Evolutionary conservation across 352 stramenopile species (phyloP).

Genomic region (Globisporangium nagaii): DNA sequence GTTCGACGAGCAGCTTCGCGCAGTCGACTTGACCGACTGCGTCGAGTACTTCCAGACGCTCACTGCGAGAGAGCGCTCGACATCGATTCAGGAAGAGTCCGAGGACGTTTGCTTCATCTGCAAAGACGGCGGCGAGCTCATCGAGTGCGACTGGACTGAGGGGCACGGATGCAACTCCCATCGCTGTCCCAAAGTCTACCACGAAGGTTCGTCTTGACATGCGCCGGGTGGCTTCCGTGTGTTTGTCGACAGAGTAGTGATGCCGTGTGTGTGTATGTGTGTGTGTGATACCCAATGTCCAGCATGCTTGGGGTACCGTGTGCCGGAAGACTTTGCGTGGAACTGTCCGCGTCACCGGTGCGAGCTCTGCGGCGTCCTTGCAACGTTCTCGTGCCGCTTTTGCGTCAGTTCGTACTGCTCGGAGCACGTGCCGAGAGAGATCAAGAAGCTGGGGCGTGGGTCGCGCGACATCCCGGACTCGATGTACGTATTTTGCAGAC

Average conservation of each 20-base stretch:
- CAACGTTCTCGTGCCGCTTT: conserved; percentile 50
- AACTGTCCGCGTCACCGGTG: conserved; percentile 60
- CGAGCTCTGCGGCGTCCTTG: conserved; percentile 44
- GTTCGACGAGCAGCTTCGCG: too few species aligned
- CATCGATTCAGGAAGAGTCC: conserved; percentile 26
- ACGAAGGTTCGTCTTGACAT: conserved; percentile 38
- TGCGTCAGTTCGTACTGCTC: conserved; percentile 46
- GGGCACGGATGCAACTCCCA: conserved; percentile 25
- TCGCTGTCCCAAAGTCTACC: conserved; percentile 75
- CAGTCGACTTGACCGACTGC: conserved; percentile 52
- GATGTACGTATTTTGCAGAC: conserved; percentile 55
- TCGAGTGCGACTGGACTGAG: conserved; percentile 83
- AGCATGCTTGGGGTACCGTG: conserved; percentile 63
- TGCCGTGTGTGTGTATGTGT: neutral
- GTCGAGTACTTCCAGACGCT: conserved; percentile 61
- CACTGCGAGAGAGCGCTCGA: conserved; percentile 24
- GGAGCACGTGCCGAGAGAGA: conserved; percentile 38
- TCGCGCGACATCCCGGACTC: conserved; percentile 44
- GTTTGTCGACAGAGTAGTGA: neutral
- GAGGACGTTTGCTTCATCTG: conserved; percentile 85
- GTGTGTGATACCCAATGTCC: neutral
- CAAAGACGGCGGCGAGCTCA: conserved; percentile 73
- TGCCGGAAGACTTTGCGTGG: conserved; percentile 54
- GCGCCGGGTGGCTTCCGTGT: neutral
- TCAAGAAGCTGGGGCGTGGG: conserved; percentile 34